Evolutionary conservation across 2,329 filamentous ascomycete genomes (phyloP), one percentile per base, ranked within the genome.

Genomic region (Hymenoscyphus fructigenus): DNA sequence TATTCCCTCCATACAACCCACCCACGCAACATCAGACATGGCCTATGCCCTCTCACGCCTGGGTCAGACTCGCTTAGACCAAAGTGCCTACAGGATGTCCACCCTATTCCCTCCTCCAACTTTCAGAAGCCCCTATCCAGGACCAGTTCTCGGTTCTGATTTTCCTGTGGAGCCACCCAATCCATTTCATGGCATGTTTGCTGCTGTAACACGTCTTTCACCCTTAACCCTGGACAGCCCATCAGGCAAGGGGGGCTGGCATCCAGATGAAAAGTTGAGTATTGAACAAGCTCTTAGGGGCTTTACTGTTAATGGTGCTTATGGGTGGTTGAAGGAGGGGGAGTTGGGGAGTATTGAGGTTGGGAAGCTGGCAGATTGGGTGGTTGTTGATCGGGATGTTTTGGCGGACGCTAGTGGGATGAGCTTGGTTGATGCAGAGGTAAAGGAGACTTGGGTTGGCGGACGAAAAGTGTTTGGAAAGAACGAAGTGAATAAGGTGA

Each of bases 1-100:
- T 70, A 82, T 91, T 61, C 87, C 88, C 0, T 89, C 86, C 2
- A 86, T 91, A 62, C 89, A 91, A 71, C 89, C 88, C 4, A 91
- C 89, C 0, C 88, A 91, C 71, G 88, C 89, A 26, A 91, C 88
- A 2, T 88, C 86, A 7, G 89, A 91, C 75, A 89, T 89, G 85
- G 81, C 82, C 4, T 91, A 90, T 70, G 89, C 88, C 9, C 81
- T 85, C 66, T 76, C 75, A 47, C 82, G 88, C 6, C 83, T 91
- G 0, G 89, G 88, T 0, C 70, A 73, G 10, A 75, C 81, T 28
- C 83, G 89, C 26, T 84, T 85, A 0, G 72, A 74, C 20, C 71
- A 77, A 15, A 84, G 86, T 66, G 88, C 88, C 1, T 91, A 91
- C 75, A 82, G 87, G 26, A 90, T 91, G 88, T 79, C 79, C 12